Conservation (phyloP, 768 basidiomycete genomes). For the Artomyces pyxidatus region DNA sequence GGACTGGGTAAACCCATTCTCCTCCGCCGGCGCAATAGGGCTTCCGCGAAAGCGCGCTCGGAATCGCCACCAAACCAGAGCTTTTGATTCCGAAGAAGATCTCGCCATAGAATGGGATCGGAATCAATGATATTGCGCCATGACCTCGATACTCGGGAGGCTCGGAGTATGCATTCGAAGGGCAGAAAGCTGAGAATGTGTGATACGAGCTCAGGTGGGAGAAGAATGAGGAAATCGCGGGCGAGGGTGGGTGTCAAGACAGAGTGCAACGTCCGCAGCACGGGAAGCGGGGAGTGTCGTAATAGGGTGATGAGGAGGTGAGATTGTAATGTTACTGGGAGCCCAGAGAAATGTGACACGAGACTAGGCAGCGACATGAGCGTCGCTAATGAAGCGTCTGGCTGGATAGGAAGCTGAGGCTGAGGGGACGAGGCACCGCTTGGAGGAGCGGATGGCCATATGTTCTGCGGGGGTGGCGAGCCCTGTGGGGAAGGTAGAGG, state of each 20-base stretch:
- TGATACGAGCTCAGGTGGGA: slow-evolving; percentile 89
- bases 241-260: slow-evolving; percentile 87
- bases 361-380: slow-evolving; percentile 82
- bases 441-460: slow-evolving; percentile 80
- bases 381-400: slow-evolving; percentile 74
- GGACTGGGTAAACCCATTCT: slow-evolving; percentile 32
- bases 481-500: slow-evolving; percentile 82
- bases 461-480: slow-evolving; percentile 66
- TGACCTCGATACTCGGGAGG: slow-evolving; percentile 79
- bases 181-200: slow-evolving; percentile 83
- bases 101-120: slow-evolving; percentile 85
- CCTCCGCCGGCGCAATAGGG: slow-evolving; percentile 56
- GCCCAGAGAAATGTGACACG: slow-evolving; percentile 67
- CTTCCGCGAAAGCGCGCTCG: slow-evolving; percentile 71
- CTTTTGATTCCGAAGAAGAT: slow-evolving; percentile 72
- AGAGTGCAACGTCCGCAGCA: slow-evolving; percentile 81
- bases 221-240: slow-evolving; percentile 87
- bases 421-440: slow-evolving; percentile 67
- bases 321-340: slow-evolving; percentile 82
- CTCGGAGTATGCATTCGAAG: slow-evolving; percentile 73
- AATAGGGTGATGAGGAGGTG: slow-evolving; percentile 90
- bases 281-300: slow-evolving; percentile 85
- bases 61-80: slow-evolving; percentile 87
- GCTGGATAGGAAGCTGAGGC: slow-evolving; percentile 62
- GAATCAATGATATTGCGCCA: slow-evolving; percentile 93